Evolutionary conservation across 192 early-diverging fungal genomes (phyloP).

Genomic region (Thamnidium elegans): DNA sequence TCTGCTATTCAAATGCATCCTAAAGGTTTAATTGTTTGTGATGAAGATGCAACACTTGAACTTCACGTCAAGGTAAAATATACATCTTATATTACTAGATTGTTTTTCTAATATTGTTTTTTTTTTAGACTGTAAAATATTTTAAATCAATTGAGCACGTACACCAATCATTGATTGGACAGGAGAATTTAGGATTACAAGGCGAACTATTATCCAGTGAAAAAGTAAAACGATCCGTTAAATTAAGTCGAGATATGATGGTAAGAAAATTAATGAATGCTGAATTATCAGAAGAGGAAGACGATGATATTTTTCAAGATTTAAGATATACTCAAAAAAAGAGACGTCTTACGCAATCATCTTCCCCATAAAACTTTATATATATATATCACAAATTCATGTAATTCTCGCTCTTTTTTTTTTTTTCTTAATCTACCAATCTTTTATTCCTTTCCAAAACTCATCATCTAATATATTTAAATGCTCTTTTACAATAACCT

Average conservation of each 20-base stretch:
- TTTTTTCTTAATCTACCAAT: slow-evolving; percentile 10
- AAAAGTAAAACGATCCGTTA: background rate
- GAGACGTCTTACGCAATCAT: slow-evolving; percentile 3
- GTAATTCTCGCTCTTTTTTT: too few species aligned
- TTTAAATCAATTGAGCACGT: slow-evolving; percentile 87
- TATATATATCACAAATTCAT: background rate
- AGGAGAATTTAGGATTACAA: slow-evolving; percentile 20
- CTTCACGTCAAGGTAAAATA: slow-evolving; percentile 67
- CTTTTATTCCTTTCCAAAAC: slow-evolving; percentile 26
- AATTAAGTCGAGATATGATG: slow-evolving; percentile 4
- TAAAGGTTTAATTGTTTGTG: slow-evolving; percentile 77
- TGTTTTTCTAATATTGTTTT: background rate
- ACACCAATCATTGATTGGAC: slow-evolving; percentile 43
- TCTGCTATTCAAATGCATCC: slow-evolving; percentile 83
- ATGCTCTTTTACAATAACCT: slow-evolving; percentile 16
- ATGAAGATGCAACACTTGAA: slow-evolving; percentile 84
- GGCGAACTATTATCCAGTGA: slow-evolving; percentile 10
- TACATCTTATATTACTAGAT: background rate
- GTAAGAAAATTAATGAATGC: slow-evolving; percentile 1
- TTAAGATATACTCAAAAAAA: slow-evolving; percentile 1
- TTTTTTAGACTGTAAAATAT: slow-evolving; percentile 71
- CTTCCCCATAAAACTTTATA: slow-evolving; percentile 3
- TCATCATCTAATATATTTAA: slow-evolving; percentile 18
- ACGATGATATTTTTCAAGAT: background rate
- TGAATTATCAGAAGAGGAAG: slow-evolving; percentile 2